A percentile compares a stretch with the other conserved stretches of the same genome.
phyloP scores from a whole-genome alignment of 805 yeast species.

The Lachancea cidri region DNA sequence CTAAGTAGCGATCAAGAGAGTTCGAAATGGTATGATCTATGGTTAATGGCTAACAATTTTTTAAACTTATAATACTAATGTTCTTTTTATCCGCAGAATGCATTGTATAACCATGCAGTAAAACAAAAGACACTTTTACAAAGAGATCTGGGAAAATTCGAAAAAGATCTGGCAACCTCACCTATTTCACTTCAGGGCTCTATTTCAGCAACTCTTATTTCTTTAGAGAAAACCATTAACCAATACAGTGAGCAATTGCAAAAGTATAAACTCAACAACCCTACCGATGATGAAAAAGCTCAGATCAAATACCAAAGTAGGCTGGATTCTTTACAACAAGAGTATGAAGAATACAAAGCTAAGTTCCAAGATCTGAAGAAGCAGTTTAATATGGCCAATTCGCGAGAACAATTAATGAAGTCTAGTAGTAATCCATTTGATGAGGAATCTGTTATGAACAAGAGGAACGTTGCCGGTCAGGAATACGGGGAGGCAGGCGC shows the following conservation, averaged over 20 bases:
- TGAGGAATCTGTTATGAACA: slow-evolving; percentile 25
- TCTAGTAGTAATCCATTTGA: slow-evolving; percentile 22
- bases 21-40: neutral
- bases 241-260: slow-evolving; percentile 43
- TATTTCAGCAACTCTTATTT: slow-evolving; percentile 55
- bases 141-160: slow-evolving; percentile 64
- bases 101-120: slow-evolving; percentile 83
- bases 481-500: slow-evolving; percentile 36
- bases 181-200: slow-evolving; percentile 70
- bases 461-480: slow-evolving; percentile 26
- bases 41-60: neutral
- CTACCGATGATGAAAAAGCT: slow-evolving; percentile 14
- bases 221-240: slow-evolving; percentile 68
- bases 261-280: slow-evolving; percentile 44
- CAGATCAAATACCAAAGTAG: slow-evolving; percentile 52
- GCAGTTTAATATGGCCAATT: slow-evolving; percentile 20
- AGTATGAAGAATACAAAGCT: slow-evolving; percentile 27
- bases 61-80: no score
- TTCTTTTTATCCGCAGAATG: slow-evolving; percentile 52
- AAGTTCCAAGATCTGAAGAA: slow-evolving; percentile 35
- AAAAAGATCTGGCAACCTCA: slow-evolving; percentile 53
- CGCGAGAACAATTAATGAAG: slow-evolving; percentile 25
- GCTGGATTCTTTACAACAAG: slow-evolving; percentile 48
- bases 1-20: neutral
- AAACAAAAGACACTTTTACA: slow-evolving; percentile 74